phyloP scores from a whole-genome alignment of 352 stramenopile species.

The Globisporangium cederbergense region DNA sequence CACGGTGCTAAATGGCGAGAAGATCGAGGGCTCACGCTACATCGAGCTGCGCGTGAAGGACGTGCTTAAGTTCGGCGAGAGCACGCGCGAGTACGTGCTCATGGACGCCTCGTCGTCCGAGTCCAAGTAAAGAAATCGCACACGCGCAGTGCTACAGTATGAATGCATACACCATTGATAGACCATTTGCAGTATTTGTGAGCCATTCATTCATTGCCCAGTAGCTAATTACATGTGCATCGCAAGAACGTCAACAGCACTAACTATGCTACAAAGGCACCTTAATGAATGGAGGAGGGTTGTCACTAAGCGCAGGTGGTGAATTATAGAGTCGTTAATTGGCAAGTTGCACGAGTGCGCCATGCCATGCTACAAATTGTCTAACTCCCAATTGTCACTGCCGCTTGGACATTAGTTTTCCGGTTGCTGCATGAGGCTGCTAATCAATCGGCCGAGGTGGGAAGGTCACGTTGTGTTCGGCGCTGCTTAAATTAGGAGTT shows the following conservation, averaged over 20 bases:
- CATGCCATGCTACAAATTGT: not conserved
- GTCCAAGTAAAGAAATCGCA: not conserved
- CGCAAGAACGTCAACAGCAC: too few relatives aligned
- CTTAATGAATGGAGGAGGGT: not conserved
- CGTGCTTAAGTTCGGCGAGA: slow-evolving; percentile 95
- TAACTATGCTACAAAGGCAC: too few relatives aligned
- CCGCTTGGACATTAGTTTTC: not conserved
- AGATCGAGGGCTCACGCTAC: slow-evolving; percentile 93
- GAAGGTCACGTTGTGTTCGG: not conserved
- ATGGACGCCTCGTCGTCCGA: slow-evolving; percentile 51
- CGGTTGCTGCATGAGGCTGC: slow-evolving; percentile 13
- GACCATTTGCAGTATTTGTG: not conserved
- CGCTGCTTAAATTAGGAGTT: slow-evolving; percentile 97
- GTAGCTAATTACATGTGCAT: too few relatives aligned
- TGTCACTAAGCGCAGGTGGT: slow-evolving; percentile 1
- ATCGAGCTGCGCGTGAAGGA: slow-evolving; percentile 96
- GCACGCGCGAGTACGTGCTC: slow-evolving; percentile 97
- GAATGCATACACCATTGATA: not conserved
- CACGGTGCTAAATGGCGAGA: slow-evolving; percentile 96
- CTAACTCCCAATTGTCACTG: not conserved
- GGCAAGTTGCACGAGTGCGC: not conserved
- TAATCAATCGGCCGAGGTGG: slow-evolving; percentile 11
- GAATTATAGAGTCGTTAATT: not conserved
- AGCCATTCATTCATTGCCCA: too few relatives aligned
- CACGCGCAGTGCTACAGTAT: not conserved